Evolutionary conservation across 2,329 filamentous ascomycete species (phyloP), one percentile per base, ranked within the genome.

Genomic region (Pseudogymnoascus destructans): DNA sequence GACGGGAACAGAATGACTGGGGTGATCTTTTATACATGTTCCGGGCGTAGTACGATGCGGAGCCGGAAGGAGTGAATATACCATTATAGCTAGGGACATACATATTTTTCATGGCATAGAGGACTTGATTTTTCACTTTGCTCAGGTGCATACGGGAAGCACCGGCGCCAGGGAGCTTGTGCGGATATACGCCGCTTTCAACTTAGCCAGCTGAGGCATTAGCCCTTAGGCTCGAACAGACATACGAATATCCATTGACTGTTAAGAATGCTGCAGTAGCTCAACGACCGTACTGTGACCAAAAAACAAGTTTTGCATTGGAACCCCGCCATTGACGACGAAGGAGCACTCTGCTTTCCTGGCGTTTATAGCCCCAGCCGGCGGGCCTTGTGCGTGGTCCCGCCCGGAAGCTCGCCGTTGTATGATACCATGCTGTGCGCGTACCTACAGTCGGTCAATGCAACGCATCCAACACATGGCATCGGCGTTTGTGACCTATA

Each of bases 361-460:
- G 46, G 46, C 25, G 25, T 52, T 52, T 52, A 52, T 30, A 52
- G 46, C 46, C 46, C 46, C 10, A 1, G 25, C 46, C 23, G 25
- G 46, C 46, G 25, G n/a, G 15, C 23, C 46, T 30, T 52, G 46
- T 30, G 46, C 25, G 46, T 25, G 46, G 46, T 30, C 46, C 25
- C 46, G 46, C 4, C 42, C 46, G n/a, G 46, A 30, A 30, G 46
- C 46, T 52, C 46, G 46, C 46, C 46, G 25, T 17, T 17, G 46
- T 25, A 52, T 52, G 46, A n/a, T 52, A 52, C 46, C 46, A 52
- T 30, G 46, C 23, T 52, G 46, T 30, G 46, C 46, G 46, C 46
- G 46, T 52, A 52, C 46, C 46, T 52, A 52, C 46, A 52, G 46
- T 17, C 46, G 46, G 46, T 52, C 46, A 52, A 52, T 52, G 46